Conservation (phyloP, 768 basidiomycete species). For the Cystobasidium tubakii region DNA sequence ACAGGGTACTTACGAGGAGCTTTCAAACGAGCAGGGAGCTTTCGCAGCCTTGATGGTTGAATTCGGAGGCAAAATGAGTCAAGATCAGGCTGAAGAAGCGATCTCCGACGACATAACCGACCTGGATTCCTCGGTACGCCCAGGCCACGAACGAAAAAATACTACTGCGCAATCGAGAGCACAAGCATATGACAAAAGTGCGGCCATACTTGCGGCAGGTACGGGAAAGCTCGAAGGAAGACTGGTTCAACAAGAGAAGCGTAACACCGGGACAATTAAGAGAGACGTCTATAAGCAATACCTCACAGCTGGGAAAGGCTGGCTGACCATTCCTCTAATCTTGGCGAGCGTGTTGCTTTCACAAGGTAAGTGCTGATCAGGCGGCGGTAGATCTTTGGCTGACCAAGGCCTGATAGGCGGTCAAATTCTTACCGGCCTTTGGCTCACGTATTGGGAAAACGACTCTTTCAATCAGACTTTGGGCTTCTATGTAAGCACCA, state of each 20-base stretch:
- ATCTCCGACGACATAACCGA: constrained; percentile 42
- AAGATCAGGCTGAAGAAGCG: constrained; percentile 46
- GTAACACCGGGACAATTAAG: not conserved
- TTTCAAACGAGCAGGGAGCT: constrained; percentile 61
- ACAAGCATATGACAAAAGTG: constrained; percentile 51
- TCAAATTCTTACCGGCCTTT: constrained; percentile 46
- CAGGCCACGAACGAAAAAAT: constrained; percentile 47
- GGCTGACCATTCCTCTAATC: constrained; percentile 63
- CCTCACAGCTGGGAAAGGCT: constrained; percentile 62
- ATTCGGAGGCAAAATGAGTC: constrained; percentile 60
- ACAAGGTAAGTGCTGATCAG: constrained; percentile 57
- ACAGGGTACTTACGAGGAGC: constrained; percentile 67
- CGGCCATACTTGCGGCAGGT: constrained; percentile 58
- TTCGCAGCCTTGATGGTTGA: constrained; percentile 70
- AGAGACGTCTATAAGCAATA: constrained; percentile 53
- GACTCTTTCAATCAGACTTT: constrained; percentile 57
- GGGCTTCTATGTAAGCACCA: constrained; percentile 61
- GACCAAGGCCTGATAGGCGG: not conserved
- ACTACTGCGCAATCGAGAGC: constrained; percentile 48
- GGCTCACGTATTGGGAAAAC: constrained; percentile 84
- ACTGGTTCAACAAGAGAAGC: constrained; percentile 54
- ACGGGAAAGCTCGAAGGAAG: constrained; percentile 76
- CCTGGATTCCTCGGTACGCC: constrained; percentile 49
- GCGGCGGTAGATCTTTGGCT: constrained; percentile 55
- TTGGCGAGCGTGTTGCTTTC: constrained; percentile 59